A percentile compares a stretch with the other conserved stretches of the same genome.
phyloP scores from a whole-genome alignment of 1,139 yeast species.

The Pichia inconspicua region DNA sequence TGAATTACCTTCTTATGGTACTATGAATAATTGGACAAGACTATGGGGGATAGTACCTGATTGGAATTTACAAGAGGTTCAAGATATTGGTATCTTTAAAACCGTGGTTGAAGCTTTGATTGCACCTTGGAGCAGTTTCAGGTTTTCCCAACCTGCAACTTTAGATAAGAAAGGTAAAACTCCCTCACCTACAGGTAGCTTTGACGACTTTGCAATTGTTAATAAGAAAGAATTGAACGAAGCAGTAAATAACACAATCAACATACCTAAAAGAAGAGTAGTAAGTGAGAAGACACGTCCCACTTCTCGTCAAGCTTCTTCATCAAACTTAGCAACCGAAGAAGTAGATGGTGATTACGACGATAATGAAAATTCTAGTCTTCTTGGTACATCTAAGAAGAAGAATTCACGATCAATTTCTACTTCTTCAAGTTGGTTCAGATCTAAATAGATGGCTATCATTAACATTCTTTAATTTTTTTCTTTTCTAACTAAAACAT shows the following conservation, averaged over 20 bases:
- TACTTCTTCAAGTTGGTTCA: constrained; percentile 6
- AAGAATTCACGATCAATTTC: constrained; percentile 3
- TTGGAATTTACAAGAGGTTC: neutral
- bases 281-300: neutral
- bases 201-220: constrained; percentile 16
- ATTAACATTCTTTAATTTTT: neutral
- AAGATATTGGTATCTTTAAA: neutral
- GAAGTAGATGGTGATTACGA: neutral
- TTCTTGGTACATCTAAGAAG: constrained; percentile 1
- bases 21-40: neutral
- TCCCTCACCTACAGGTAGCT: constrained; percentile 11
- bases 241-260: neutral
- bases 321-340: neutral
- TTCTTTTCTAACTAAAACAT: neutral
- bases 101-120: constrained; percentile 1
- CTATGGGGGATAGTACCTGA: neutral
- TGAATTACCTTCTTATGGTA: neutral
- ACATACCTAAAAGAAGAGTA: neutral
- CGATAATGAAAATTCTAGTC: constrained; percentile 4
- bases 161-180: neutral
- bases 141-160: neutral
- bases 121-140: constrained; percentile 2
- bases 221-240: constrained; percentile 11
- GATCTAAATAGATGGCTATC: neutral
- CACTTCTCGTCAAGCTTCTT: neutral